phyloP scores from a whole-genome alignment of 345 rosid species.

The Lepidium sativum region DNA sequence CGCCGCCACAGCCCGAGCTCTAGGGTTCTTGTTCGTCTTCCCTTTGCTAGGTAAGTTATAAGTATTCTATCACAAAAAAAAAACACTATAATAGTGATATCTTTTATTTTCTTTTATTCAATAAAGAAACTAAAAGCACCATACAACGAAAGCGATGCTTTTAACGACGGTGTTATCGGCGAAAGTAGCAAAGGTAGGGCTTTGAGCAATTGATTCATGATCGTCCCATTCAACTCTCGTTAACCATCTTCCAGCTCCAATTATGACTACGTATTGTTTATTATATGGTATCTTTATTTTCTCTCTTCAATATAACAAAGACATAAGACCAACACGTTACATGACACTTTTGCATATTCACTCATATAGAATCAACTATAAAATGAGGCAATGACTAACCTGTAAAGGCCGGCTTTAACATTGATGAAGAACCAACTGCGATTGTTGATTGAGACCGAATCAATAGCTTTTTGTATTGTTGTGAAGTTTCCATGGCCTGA shows the following conservation, averaged over 20 bases:
- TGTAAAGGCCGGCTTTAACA: slow-evolving; percentile 42
- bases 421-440: slow-evolving; percentile 43
- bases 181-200: slow-evolving; percentile 52
- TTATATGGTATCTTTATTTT: slow-evolving; percentile 57
- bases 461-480: slow-evolving; percentile 50
- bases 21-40: slow-evolving; percentile 25
- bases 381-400: slow-evolving; percentile 17
- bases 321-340: neutral
- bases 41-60: slow-evolving; percentile 38
- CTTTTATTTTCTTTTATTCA: neutral
- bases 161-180: slow-evolving; percentile 58
- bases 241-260: slow-evolving; percentile 44
- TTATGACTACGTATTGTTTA: slow-evolving; percentile 52
- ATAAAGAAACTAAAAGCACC: neutral
- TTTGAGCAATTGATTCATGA: slow-evolving; percentile 27
- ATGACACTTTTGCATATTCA: neutral
- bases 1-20: slow-evolving; percentile 53
- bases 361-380: too few species aligned
- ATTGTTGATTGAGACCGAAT: slow-evolving; percentile 44
- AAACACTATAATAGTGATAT: neutral
- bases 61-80: slow-evolving; percentile 39
- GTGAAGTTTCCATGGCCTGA: slow-evolving; percentile 46
- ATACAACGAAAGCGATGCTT: slow-evolving; percentile 31
- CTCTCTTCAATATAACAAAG: slow-evolving; percentile 36
- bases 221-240: slow-evolving; percentile 67